These are phyloP conservation scores for Astragalus glycyphyllos DNA, from an alignment of 306 rosid genomes.

Conservation along the genomic window DNA sequence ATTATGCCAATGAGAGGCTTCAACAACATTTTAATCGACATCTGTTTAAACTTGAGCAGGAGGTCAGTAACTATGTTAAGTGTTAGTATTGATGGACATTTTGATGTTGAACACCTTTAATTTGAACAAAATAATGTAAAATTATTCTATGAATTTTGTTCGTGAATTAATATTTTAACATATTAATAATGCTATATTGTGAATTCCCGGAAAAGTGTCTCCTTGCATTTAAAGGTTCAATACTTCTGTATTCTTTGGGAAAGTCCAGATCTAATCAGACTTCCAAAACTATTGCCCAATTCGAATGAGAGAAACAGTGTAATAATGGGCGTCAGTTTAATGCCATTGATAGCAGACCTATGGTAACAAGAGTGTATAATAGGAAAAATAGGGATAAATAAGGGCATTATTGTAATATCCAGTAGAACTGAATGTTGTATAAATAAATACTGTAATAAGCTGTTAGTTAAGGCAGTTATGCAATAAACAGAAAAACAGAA, in stretches of 20 bases:
- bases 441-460: too few relatives aligned
- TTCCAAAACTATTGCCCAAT: slow-evolving; percentile 27
- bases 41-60: slow-evolving; percentile 84
- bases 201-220: slow-evolving; percentile 1
- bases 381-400: too few relatives aligned
- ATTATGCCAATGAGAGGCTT: slow-evolving; percentile 98
- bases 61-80: slow-evolving; percentile 60
- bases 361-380: too few relatives aligned
- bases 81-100: slow-evolving; percentile 22
- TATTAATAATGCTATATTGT: slow-evolving; percentile 15
- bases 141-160: slow-evolving; percentile 12
- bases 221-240: slow-evolving; percentile 13
- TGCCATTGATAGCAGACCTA: too few relatives aligned
- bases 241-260: slow-evolving; percentile 13
- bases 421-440: too few relatives aligned
- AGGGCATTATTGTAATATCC: too few relatives aligned
- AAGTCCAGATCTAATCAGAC: slow-evolving; percentile 5
- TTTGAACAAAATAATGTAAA: slow-evolving; percentile 22
- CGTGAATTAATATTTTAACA: not conserved
- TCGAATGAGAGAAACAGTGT: slow-evolving; percentile 14
- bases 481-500: too few relatives aligned
- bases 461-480: too few relatives aligned
- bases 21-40: slow-evolving; percentile 92
- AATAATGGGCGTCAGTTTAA: not conserved
- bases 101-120: slow-evolving; percentile 13